Evolutionary conservation across 2,329 filamentous ascomycete species (phyloP), one percentile per base, ranked within the genome.

Genomic region (Colletotrichum caudatum): DNA sequence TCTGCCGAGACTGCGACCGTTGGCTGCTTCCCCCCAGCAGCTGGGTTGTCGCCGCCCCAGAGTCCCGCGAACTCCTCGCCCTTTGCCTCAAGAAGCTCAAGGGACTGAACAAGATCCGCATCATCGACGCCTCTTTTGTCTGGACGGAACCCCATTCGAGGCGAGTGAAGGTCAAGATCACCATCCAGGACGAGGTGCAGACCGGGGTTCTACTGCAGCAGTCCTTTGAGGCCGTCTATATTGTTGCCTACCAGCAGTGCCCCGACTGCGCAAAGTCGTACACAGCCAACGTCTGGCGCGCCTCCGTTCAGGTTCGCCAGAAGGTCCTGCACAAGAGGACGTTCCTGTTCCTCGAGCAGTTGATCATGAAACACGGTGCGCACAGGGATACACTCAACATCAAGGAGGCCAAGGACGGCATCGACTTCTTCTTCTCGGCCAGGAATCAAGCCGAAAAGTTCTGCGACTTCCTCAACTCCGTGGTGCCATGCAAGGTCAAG

Each of bases 141-240:
- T 99, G 96, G 96, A 99, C 96, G 1, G 96, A 99, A 82, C 95
- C 96, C 14, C 96, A 99, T 84, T 98, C 95, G 77, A 88, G 94
- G 78, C 88, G 96, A 80, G 88, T 98, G 74, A 97, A 95, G 83
- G 91, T 98, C 81, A 98, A 98, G 85, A 92, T 99, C 81, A 98
- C 96, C 0, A 92, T 98, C 59, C 96, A 98, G 79, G 89, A 90
- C 72, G 82, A 86, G 29, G 88, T 91, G 2, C 87, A 87, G 63
- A 89, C 90, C 66, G 89, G 89, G 35, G 86, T 91, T 57, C 81
- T 92, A 68, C 85, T 99, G 77, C 96, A 99, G 82, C 96, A 99
- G 83, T 92, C 91, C 62, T 98, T 99, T 80, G 95, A 98, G 83
- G 94, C 98, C 23, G 90, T 97, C 80, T 99, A 95, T 79, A 88